Evolutionary conservation across 345 rosid species (phyloP), one percentile per base, ranked within the genome.

Genomic region (Arabidopsis suecica): DNA sequence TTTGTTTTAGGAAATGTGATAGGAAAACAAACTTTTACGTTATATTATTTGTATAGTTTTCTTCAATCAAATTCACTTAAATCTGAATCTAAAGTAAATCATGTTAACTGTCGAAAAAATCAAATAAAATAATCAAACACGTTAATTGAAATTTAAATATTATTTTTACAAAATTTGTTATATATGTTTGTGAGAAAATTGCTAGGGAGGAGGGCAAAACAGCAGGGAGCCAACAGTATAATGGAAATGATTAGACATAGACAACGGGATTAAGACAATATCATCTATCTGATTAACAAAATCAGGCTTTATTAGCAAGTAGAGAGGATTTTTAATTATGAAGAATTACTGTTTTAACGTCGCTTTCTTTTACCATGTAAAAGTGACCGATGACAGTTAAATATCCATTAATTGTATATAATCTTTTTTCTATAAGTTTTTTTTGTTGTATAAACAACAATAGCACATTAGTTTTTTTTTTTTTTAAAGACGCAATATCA

Each of bases 221-320:
- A 68, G 69, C 63, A 68, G 62, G 61, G 23, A 68, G 32, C 41
- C 55, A 76, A 77, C 71, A 70, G 71, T 77, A 77, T 30, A 55
- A 55, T 63, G 75, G 44, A 55, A 63, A 77, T 77, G 65, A 77
- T 77, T 69, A 70, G 71, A 76, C 71, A 70, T 16, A 63, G 60
- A 69, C 71, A 70, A 71, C 37, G 65, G 44, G 71, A 63, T 63
- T 76, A 76, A 76, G 74, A 76, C 74, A 76, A 36, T 18, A 76
- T 76, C 59, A 76, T 69, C 65, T 62, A 62, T 36, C 51, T 76
- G 36, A 76, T 69, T 76, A 63, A 54, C 75, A 37, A 70, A 77
- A 70, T 55, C 71, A 63, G 60, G 60, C 75, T 63, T 77, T 70
- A 45, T 63, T 44, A 69, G 53, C 65, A 69, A 76, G 22, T 55